Base-by-base conservation (phyloP, 2,329 filamentous ascomycete species). In the Aspergillus nomiae region DNA sequence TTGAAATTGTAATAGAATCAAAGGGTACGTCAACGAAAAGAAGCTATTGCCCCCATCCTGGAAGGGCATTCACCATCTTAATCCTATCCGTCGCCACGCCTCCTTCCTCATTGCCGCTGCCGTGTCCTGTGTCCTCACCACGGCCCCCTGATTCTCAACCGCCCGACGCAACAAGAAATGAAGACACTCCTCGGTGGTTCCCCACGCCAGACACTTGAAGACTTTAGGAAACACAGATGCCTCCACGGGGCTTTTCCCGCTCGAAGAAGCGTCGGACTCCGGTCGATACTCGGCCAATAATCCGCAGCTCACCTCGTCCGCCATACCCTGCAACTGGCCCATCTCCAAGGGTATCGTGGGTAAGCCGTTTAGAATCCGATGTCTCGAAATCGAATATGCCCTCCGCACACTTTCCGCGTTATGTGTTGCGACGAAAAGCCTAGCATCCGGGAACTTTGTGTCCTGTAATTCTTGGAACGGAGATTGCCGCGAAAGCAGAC, bases 291-390 rank as follows among this genome's bases (percentile, higher is more conserved):
- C 68, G 24, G 65, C 69, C 48, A 86, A 73, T 1, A 86, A 71
- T 12, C 79, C 77, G 65, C 84, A 83, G 28, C 89, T 91, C 57
- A 96, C 87, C 74, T 96, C 92, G 69, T 96, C 92, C 1, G 92
- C 92, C 93, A 97, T 97, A 30, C 93, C 92, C 79, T 92, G 90
- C 6, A 96, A 84, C 79, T 96, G 92, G 3, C 90, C 90, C 75
- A 90, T 91, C 19, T 80, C 75, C 1, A 84, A 73, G 3, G 80
- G 76, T 59, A 76, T 71, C 34, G 74, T 73, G 62, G 73, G 69
- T 63, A 74, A 70, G 51, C 82, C 80, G 12, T 72, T 61, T 14
- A 74, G 73, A 24, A 82, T 77, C n/a, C 84, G 78, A 1, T 71
- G 59, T 50, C 62, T 63, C 4, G 70, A 68, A 8, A 76, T 61